Evolutionary conservation across 2,329 filamentous ascomycete genomes (phyloP).

Genomic region (Xylariaceae sp.): DNA sequence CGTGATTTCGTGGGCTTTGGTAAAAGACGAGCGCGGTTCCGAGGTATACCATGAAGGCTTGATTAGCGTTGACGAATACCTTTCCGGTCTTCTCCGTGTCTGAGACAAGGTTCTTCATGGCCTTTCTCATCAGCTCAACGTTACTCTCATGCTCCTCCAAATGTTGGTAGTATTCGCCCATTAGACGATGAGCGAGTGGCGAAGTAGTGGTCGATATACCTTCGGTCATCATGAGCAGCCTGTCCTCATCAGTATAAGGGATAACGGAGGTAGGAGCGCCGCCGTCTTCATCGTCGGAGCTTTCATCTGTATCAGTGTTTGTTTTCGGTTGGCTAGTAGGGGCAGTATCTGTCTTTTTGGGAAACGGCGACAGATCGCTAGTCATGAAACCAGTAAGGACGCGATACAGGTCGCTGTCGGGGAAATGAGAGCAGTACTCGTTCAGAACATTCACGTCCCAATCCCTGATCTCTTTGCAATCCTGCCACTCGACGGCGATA

Average conservation of each 20-base stretch:
- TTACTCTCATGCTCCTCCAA: constrained; percentile 82
- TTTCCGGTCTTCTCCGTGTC: constrained; percentile 68
- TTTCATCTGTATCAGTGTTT: constrained; percentile 44
- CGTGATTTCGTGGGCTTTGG: constrained; percentile 84
- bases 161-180: constrained; percentile 78
- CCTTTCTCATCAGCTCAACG: constrained; percentile 76
- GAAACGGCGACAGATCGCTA: constrained; percentile 82
- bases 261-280: constrained; percentile 52
- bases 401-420: constrained; percentile 76
- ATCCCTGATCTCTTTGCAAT: constrained; percentile 69
- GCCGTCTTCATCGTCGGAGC: constrained; percentile 57
- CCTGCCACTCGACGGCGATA: constrained; percentile 84
- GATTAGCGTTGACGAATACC: constrained; percentile 64
- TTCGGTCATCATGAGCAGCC: constrained; percentile 76
- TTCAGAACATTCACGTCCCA: constrained; percentile 77
- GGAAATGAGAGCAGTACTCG: constrained; percentile 81
- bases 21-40: constrained; percentile 88
- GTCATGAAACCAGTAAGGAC: constrained; percentile 79
- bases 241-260: constrained; percentile 71
- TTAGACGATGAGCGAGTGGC: constrained; percentile 76
- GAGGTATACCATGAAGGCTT: constrained; percentile 73
- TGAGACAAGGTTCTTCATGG: constrained; percentile 56
- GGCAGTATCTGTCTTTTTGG: constrained; percentile 34
- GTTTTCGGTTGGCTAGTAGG: constrained; percentile 20
- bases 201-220: constrained; percentile 68